phyloP scores from a whole-genome alignment of 768 basidiomycete species.

The Xerocomellus chrysenteron region DNA sequence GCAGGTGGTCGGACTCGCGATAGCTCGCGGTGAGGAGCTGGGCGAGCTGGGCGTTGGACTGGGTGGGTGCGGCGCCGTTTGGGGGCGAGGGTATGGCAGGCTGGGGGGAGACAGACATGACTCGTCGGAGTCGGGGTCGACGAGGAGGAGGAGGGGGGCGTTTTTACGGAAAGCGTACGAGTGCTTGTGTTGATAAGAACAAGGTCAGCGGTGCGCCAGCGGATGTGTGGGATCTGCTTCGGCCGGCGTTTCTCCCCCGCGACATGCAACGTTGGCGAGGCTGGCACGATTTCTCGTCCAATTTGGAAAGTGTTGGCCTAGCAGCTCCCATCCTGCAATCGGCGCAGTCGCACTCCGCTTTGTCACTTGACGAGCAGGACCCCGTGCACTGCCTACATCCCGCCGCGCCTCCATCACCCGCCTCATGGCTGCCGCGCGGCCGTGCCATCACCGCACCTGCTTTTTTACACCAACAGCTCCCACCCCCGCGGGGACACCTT shows the following conservation, averaged over 20 bases:
- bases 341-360: constrained; percentile 11
- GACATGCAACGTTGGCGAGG: constrained; percentile 34
- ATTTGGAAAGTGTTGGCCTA: constrained; percentile 9
- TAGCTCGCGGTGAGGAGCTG: constrained; percentile 53
- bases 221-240: constrained; percentile 13
- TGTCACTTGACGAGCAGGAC: constrained; percentile 6
- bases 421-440: constrained; percentile 24
- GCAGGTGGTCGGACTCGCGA: constrained; percentile 50
- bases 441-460: constrained; percentile 8
- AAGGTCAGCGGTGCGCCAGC: constrained; percentile 20
- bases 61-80: constrained; percentile 13
- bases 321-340: constrained; percentile 10
- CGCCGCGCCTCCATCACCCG: constrained; percentile 19
- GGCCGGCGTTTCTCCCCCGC: constrained; percentile 29
- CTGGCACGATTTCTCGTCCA: constrained; percentile 11
- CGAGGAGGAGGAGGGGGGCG: not conserved
- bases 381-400: constrained; percentile 22
- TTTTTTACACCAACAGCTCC: not conserved
- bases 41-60: constrained; percentile 55
- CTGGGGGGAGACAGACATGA: constrained; percentile 23
- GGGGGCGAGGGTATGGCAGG: constrained; percentile 17
- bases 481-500: constrained; percentile 3
- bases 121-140: too few species aligned
- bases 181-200: constrained; percentile 15
- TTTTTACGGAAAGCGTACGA: not conserved